Conservation (phyloP, 176 grass and related monocot species). For the Avena sativa region DNA sequence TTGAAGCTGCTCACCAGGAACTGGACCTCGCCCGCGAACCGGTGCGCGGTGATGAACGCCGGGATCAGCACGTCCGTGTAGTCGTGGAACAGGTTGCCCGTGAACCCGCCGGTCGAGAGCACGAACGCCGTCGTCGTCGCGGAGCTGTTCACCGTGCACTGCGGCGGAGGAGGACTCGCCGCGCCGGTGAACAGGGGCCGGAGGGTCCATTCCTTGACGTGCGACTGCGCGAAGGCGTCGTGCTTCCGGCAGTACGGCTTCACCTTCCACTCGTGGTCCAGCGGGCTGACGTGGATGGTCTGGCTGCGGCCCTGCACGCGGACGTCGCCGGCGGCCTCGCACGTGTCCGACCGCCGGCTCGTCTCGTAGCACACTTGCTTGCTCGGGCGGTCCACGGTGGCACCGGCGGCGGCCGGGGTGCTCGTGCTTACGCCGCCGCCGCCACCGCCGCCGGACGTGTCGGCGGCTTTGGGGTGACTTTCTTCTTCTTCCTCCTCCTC, state of each 20-base stretch:
- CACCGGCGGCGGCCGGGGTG: background rate
- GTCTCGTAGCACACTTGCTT: conserved; percentile 60
- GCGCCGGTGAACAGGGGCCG: conserved; percentile 8
- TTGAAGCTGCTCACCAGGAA: conserved; percentile 70
- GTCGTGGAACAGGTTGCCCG: conserved; percentile 89
- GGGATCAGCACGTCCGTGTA: conserved; percentile 89
- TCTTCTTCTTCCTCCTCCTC: conserved; percentile 50
- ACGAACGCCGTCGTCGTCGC: conserved; percentile 54
- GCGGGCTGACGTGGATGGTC: conserved; percentile 44
- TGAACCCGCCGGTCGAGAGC: conserved; percentile 72
- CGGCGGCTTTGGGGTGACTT: background rate
- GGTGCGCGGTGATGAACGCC: conserved; percentile 66
- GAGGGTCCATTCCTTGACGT: conserved; percentile 65
- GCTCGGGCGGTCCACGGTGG: background rate
- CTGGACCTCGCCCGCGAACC: conserved; percentile 74
- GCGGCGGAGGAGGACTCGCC: background rate
- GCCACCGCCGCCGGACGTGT: conserved; percentile 1
- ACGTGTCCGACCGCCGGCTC: conserved; percentile 69
- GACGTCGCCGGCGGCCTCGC: conserved; percentile 63
- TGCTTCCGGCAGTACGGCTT: conserved; percentile 71
- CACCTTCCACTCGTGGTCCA: conserved; percentile 52
- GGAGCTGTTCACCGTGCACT: conserved; percentile 58
- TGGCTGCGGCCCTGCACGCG: conserved; percentile 48
- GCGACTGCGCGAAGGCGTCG: conserved; percentile 50
- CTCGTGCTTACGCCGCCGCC: background rate